phyloP scores from a whole-genome alignment of 1,139 yeast species.

The Ogataea hybrid region DNA sequence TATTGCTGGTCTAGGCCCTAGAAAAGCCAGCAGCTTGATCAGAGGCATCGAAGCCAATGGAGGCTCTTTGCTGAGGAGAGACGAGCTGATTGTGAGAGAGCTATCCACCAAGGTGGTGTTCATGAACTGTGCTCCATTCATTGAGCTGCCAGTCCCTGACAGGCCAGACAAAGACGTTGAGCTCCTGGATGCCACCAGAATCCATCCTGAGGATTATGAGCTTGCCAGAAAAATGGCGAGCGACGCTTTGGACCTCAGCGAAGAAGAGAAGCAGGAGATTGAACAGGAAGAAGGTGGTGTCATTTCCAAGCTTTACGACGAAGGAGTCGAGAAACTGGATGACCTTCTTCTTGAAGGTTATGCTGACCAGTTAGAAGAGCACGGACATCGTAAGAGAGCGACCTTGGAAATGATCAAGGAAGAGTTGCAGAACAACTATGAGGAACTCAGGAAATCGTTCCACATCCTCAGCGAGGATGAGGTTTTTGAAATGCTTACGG shows the following conservation, averaged over 20 bases:
- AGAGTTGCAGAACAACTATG: constrained; percentile 84
- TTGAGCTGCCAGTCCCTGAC: constrained; percentile 75
- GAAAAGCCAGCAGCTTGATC: constrained; percentile 86
- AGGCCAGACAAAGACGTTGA: constrained; percentile 61
- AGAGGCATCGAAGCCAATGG: constrained; percentile 80
- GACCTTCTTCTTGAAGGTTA: constrained; percentile 88
- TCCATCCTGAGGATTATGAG: constrained; percentile 97
- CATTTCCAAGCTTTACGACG: constrained; percentile 74
- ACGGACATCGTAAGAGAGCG: constrained; percentile 74
- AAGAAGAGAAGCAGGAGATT: constrained; percentile 83
- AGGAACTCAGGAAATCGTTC: constrained; percentile 76
- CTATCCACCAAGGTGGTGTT: constrained; percentile 79
- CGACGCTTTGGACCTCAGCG: constrained; percentile 94
- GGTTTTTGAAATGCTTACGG: constrained; percentile 86
- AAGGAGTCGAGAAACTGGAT: constrained; percentile 82
- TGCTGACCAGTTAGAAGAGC: constrained; percentile 88
- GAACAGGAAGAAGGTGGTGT: constrained; percentile 72
- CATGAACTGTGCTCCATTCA: constrained; percentile 88
- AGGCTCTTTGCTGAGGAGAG: constrained; percentile 64
- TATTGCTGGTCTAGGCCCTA: constrained; percentile 90
- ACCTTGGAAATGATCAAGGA: constrained; percentile 85
- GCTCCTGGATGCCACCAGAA: constrained; percentile 88
- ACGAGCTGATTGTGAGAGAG: constrained; percentile 77
- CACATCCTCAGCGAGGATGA: constrained; percentile 64
- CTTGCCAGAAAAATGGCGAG: constrained; percentile 97